Evolutionary conservation across 768 basidiomycete species (phyloP), one percentile per base, ranked within the genome.

Genomic region (Saitozyma sp.): DNA sequence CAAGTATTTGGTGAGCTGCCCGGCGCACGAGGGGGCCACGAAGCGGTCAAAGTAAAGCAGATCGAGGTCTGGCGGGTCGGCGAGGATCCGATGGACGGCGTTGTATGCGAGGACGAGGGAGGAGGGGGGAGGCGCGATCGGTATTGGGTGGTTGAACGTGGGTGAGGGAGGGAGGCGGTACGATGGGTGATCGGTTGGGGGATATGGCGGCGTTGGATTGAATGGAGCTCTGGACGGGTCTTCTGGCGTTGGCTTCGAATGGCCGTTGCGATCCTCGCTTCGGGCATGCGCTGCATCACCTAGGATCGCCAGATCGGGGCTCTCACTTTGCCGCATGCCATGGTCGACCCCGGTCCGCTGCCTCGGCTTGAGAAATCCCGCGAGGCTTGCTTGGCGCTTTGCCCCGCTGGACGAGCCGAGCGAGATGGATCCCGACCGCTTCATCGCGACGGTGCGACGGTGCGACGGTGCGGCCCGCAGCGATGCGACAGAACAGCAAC

Each of bases 31-130:
- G 8, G 68, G 55, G 52, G 66, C 66, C n/a, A 78, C 65, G 58
- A 76, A 78, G 4, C 64, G 65, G 39, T 73, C 69, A 59, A 70
- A 73, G 59, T 66, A 73, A 0, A 76, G 62, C 40, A 78, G 58
- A 50, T 78, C 75, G 8, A 78, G 66, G 19, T 72, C 67, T 9
- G 63, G 58, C 49, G 70, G 64, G 61, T 63, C 67, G 40, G 54
- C 43, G 14, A 70, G 64, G 29, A 64, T 39, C 40, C 40, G 63
- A 52, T 66, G 59, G 7, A 37, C 40, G 11, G 70, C 46, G 42
- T 65, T 68, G 62, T 59, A 68, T 48, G 9, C 55, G 62, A 61
- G 64, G 14, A 45, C 20, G 49, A 68, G 61, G 20, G 59, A 8
- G 1, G 42, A 8, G 14, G 71, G 58, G 50, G 64, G 20, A 3